These are phyloP conservation scores for Aspergillus fischeri DNA, from an alignment of 2,329 filamentous ascomycete species.

Conservation along the genomic window DNA sequence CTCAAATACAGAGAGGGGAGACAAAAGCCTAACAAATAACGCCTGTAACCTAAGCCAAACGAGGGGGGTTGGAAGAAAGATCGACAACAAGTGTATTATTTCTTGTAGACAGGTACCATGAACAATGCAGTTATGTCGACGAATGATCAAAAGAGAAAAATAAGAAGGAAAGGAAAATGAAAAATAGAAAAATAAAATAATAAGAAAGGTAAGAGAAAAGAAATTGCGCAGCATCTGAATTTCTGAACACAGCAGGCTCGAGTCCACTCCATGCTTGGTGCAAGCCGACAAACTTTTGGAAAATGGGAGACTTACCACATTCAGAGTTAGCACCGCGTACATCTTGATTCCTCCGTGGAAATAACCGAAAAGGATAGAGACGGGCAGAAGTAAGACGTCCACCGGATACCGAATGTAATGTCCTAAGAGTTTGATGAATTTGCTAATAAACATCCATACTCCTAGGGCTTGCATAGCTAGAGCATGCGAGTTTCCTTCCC, in stretches of 20 bases:
- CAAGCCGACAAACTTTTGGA: background rate
- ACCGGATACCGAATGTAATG: conserved; percentile 80
- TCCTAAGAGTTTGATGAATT: conserved; percentile 84
- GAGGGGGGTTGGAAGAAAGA: background rate
- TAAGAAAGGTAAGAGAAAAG: background rate
- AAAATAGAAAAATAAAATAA: background rate
- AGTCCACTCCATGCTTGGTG: background rate
- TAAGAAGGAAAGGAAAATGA: too few species aligned
- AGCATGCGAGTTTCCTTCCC: conserved; percentile 51
- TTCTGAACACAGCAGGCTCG: conserved; percentile 1
- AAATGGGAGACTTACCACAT: conserved; percentile 61
- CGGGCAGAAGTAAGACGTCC: conserved; percentile 73
- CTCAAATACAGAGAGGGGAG: background rate
- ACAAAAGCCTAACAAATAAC: too few species aligned
- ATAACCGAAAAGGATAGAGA: conserved; percentile 89
- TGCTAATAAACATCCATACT: conserved; percentile 79
- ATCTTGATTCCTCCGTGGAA: conserved; percentile 91
- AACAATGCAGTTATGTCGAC: background rate
- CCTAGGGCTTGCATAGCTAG: conserved; percentile 60
- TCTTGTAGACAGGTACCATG: background rate
- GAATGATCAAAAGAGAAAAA: background rate
- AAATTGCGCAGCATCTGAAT: conserved; percentile 1
- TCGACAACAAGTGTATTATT: background rate
- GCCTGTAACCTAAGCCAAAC: background rate
- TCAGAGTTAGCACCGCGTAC: conserved; percentile 76